Percentiles rank a stretch among this genome's conserved stretches.
These are phyloP conservation scores for Euptelea pleiosperma DNA, from an alignment of 164 flowering plant species.

Conservation along the genomic window DNA sequence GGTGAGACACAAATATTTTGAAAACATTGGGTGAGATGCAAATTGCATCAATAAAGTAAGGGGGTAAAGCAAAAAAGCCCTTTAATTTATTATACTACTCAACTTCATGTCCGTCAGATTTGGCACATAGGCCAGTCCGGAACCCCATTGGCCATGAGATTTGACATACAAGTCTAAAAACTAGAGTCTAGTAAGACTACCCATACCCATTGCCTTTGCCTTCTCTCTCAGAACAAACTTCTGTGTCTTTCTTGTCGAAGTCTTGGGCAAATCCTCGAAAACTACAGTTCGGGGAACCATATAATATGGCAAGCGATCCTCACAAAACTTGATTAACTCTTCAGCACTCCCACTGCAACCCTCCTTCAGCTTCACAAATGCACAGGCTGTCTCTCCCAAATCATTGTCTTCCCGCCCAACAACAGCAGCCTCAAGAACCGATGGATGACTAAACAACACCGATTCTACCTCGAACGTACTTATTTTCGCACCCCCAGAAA, in stretches of 20 bases:
- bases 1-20: no score
- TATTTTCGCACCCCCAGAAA: slow-evolving; percentile 37
- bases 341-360: slow-evolving; percentile 22
- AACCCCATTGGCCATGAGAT: no score
- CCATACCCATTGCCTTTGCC: slow-evolving; percentile 44
- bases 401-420: slow-evolving; percentile 42
- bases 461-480: slow-evolving; percentile 65
- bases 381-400: slow-evolving; percentile 54
- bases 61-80: no score
- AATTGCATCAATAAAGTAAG: no score
- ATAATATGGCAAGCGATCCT: slow-evolving; percentile 34
- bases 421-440: slow-evolving; percentile 58
- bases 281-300: slow-evolving; percentile 55
- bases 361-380: slow-evolving; percentile 58
- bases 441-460: slow-evolving; percentile 48
- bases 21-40: no score
- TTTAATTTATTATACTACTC: no score
- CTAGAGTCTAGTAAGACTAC: slow-evolving; percentile 24
- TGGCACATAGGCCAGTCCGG: no score
- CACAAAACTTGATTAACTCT: slow-evolving; percentile 51
- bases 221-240: slow-evolving; percentile 56
- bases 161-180: no score
- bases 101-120: no score
- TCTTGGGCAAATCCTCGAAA: slow-evolving; percentile 54
- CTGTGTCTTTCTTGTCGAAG: slow-evolving; percentile 62